A percentile compares a stretch with the other conserved stretches of the same genome.
Evolutionary conservation across 495 filamentous ascomycete genomes (phyloP).

Genomic region (Hypomontagnella monticulosa): DNA sequence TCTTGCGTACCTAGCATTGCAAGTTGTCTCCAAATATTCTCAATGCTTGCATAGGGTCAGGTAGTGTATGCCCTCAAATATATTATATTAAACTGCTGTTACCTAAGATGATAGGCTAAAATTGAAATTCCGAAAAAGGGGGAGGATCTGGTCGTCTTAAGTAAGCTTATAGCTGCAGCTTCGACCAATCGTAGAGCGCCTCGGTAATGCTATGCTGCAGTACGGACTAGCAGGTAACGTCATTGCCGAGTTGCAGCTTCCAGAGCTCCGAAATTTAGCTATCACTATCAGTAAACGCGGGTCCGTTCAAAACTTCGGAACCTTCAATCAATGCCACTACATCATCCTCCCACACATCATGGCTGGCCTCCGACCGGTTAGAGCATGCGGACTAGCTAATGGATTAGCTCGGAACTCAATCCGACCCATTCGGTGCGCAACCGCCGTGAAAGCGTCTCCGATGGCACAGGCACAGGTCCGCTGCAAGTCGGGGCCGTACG

Average conservation of each 20-base stretch:
- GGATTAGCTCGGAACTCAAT: slow-evolving; percentile 22
- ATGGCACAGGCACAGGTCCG: slow-evolving; percentile 30
- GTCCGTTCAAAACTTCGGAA: background rate
- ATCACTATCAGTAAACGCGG: slow-evolving; percentile 10
- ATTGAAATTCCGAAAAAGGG: slow-evolving; percentile 20
- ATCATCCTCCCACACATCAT: slow-evolving; percentile 15
- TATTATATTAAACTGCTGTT: background rate
- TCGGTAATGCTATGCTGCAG: slow-evolving; percentile 36
- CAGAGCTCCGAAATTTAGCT: slow-evolving; percentile 32
- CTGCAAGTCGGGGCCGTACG: slow-evolving; percentile 71
- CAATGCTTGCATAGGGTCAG: background rate
- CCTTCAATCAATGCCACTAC: background rate
- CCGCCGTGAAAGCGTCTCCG: background rate
- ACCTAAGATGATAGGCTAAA: slow-evolving; percentile 7
- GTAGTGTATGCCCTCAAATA: background rate
- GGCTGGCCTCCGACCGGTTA: slow-evolving; percentile 35
- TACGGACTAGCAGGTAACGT: slow-evolving; percentile 27
- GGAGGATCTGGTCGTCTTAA: slow-evolving; percentile 12
- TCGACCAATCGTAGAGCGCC: slow-evolving; percentile 20
- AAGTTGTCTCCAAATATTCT: background rate
- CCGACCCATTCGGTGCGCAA: slow-evolving; percentile 17
- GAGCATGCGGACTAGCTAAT: slow-evolving; percentile 17
- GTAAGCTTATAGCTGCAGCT: slow-evolving; percentile 28
- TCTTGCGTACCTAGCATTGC: background rate
- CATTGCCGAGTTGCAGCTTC: slow-evolving; percentile 39